Percentiles rank a stretch among this genome's conserved stretches.
phyloP scores from a whole-genome alignment of 2,329 filamentous ascomycete species.

The Cadophora gregata region DNA sequence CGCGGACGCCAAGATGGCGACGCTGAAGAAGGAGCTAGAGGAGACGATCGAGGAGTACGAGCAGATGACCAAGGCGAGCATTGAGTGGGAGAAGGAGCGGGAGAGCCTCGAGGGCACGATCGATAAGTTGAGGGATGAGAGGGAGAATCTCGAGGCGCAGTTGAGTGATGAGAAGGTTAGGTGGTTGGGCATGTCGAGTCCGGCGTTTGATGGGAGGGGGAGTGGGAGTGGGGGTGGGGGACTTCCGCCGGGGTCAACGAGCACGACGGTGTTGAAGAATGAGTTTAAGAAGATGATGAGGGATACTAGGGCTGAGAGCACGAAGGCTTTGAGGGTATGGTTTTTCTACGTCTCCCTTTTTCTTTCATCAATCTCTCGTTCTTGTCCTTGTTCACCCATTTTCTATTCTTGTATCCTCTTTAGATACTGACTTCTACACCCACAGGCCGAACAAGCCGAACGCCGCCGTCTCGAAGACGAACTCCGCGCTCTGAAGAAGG shows the following conservation, averaged over 20 bases:
- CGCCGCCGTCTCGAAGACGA: conserved; percentile 69
- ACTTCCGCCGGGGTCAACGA: conserved; percentile 51
- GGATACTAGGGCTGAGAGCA: conserved; percentile 69
- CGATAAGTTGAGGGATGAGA: conserved; percentile 67
- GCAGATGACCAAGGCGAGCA: conserved; percentile 69
- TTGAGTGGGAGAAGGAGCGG: conserved; percentile 75
- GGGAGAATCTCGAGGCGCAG: conserved; percentile 67
- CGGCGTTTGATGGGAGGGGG: conserved; percentile 48
- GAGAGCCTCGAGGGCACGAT: conserved; percentile 67
- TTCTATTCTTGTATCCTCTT: too few relatives aligned
- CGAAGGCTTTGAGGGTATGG: conserved; percentile 69
- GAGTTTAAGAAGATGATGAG: conserved; percentile 86
- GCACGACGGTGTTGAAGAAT: conserved; percentile 71
- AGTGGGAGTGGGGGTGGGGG: conserved; percentile 34
- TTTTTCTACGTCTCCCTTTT: conserved; percentile 9
- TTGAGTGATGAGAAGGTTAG: conserved; percentile 71
- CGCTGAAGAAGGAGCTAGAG: conserved; percentile 67
- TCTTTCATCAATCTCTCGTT: conserved; percentile 16
- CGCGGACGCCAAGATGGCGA: conserved; percentile 47
- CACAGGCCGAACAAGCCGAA: conserved; percentile 74
- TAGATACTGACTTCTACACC: too few relatives aligned
- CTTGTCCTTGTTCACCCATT: too few relatives aligned
- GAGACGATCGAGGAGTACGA: conserved; percentile 75
- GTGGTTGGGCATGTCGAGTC: conserved; percentile 66
- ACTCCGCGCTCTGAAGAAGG: conserved; percentile 55